These are phyloP conservation scores for Ajuga chamaepitys DNA, from an alignment of 257 asterid species.

Conservation along the genomic window DNA sequence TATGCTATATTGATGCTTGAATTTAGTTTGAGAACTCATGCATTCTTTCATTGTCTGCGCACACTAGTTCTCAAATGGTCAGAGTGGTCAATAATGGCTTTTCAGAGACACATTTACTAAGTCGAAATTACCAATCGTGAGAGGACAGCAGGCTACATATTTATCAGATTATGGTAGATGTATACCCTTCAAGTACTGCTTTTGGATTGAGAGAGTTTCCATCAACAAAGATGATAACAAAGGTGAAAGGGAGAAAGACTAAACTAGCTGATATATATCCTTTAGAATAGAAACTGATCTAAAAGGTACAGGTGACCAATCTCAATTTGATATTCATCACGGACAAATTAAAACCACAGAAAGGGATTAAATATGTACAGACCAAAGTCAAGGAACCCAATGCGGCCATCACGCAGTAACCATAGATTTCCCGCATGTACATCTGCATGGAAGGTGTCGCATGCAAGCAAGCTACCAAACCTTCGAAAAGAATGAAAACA, in stretches of 20 bases:
- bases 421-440: conserved; percentile 98
- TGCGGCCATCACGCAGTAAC: conserved; percentile 94
- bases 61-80: neutral
- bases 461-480: conserved; percentile 96
- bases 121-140: neutral
- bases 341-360: neutral
- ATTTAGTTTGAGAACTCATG: neutral
- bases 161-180: neutral
- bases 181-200: neutral
- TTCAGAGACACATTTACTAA: neutral
- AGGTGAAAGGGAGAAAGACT: neutral
- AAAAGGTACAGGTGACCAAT: neutral
- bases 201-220: neutral
- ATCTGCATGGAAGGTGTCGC: conserved; percentile 93
- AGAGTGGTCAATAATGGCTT: neutral
- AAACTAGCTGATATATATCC: neutral
- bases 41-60: neutral
- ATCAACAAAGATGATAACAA: neutral
- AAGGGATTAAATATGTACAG: conserved; percentile 2
- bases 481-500: conserved; percentile 23
- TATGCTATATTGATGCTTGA: neutral
- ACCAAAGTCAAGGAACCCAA: conserved; percentile 99
- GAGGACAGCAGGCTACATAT: neutral
- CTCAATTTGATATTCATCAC: neutral
- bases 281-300: neutral